Evolutionary conservation across 768 basidiomycete species (phyloP).

Genomic region (Suillus plorans): DNA sequence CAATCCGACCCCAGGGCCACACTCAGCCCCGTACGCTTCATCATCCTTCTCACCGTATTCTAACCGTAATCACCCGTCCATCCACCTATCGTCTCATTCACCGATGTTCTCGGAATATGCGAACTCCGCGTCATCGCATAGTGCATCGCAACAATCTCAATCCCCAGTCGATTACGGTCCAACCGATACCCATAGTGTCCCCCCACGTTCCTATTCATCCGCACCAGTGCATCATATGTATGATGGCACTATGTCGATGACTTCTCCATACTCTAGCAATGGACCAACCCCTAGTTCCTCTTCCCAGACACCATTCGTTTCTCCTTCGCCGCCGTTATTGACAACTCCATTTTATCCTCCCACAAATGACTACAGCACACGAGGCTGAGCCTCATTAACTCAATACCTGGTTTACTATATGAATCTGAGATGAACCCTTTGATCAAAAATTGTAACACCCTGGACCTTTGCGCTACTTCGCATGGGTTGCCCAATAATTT

Average conservation of each 20-base stretch:
- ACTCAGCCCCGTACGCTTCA: slow-evolving; percentile 11
- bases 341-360: slow-evolving; percentile 32
- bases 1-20: slow-evolving; percentile 12
- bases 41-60: slow-evolving; percentile 18
- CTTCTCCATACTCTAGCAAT: slow-evolving; percentile 13
- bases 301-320: slow-evolving; percentile 13
- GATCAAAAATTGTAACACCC: slow-evolving; percentile 11
- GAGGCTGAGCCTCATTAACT: slow-evolving; percentile 10
- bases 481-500: slow-evolving; percentile 9
- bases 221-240: slow-evolving; percentile 17
- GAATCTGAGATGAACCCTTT: slow-evolving; percentile 12
- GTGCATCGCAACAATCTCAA: slow-evolving; percentile 13
- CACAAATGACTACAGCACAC: slow-evolving; percentile 8
- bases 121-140: slow-evolving; percentile 11
- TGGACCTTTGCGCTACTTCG: background rate
- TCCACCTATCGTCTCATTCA: slow-evolving; percentile 11
- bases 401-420: slow-evolving; percentile 17
- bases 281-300: slow-evolving; percentile 10
- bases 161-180: slow-evolving; percentile 11
- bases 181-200: slow-evolving; percentile 12
- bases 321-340: slow-evolving; percentile 26
- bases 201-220: slow-evolving; percentile 21
- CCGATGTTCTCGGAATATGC: slow-evolving; percentile 19
- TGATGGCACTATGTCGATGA: slow-evolving; percentile 13
- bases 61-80: slow-evolving; percentile 5